Evolutionary conservation across 345 rosid species (phyloP).

Genomic region (Boechera stricta): DNA sequence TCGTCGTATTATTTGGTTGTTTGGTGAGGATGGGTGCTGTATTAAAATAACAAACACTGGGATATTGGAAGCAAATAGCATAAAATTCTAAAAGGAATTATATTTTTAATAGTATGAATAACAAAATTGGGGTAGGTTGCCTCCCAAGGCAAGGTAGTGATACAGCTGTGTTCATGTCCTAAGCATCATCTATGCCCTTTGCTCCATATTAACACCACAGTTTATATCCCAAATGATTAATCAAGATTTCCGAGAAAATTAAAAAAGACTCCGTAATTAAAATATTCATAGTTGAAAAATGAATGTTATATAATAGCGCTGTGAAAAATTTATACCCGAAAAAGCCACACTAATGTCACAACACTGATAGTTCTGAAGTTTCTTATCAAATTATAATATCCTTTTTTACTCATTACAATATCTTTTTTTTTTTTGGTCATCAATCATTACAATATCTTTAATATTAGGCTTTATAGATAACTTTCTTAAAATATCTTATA

Average conservation of each 20-base stretch:
- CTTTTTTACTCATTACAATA: conserved; percentile 2
- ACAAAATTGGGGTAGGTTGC: conserved; percentile 61
- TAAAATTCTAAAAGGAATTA: background rate
- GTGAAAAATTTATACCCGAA: conserved; percentile 33
- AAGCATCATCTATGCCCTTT: conserved; percentile 68
- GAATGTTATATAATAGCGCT: background rate
- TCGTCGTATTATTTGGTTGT: conserved; percentile 9
- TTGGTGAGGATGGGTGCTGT: conserved; percentile 36
- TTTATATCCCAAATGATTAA: conserved; percentile 31
- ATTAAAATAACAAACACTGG: conserved; percentile 24
- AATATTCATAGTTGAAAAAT: conserved; percentile 3
- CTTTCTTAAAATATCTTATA: conserved; percentile 27
- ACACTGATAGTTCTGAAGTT: conserved; percentile 38
- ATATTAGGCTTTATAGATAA: conserved; percentile 33
- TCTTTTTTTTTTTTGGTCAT: background rate
- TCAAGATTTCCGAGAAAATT: conserved; percentile 14
- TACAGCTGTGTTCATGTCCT: conserved; percentile 67
- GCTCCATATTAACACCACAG: conserved; percentile 50
- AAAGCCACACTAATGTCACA: conserved; percentile 56
- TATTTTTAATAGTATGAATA: conserved; percentile 4
- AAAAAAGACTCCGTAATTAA: background rate
- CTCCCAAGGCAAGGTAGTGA: conserved; percentile 82
- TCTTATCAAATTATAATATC: conserved; percentile 23
- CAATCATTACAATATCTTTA: background rate
- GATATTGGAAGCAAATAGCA: conserved; percentile 22